Conservation (phyloP, 768 basidiomycete species). For the Suillus subalutaceus region DNA sequence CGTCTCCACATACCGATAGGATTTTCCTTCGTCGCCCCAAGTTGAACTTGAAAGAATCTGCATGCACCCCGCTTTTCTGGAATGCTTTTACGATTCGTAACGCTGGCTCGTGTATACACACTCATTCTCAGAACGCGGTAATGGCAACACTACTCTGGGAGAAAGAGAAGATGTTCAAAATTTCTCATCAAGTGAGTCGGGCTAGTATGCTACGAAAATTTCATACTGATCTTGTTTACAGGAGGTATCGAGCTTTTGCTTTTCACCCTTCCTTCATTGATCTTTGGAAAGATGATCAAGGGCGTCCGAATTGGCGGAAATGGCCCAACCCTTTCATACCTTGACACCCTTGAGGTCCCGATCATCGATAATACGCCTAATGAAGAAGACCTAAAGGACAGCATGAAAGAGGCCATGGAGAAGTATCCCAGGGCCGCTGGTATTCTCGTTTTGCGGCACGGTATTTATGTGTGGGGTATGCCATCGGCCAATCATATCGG, state of each 20-base stretch:
- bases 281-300: conserved; percentile 79
- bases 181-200: conserved; percentile 73
- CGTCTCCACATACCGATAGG: conserved; percentile 67
- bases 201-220: not conserved
- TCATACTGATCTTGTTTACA: conserved; percentile 20
- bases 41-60: conserved; percentile 76
- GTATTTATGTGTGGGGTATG: conserved; percentile 86
- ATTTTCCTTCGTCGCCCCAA: conserved; percentile 78
- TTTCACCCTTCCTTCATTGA: not conserved
- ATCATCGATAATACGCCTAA: conserved; percentile 92
- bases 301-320: conserved; percentile 78
- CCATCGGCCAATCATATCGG: not conserved
- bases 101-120: conserved; percentile 89
- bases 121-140: conserved; percentile 88
- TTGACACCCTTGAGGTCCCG: conserved; percentile 83
- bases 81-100: conserved; percentile 81
- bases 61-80: conserved; percentile 92
- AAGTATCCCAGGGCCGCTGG: conserved; percentile 79
- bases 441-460: conserved; percentile 77
- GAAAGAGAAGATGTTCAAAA: conserved; percentile 62
- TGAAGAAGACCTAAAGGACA: conserved; percentile 86
- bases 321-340: conserved; percentile 77
- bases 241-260: conserved; percentile 39
- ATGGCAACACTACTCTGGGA: conserved; percentile 84
- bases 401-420: conserved; percentile 85